Base-by-base conservation (phyloP, 2,329 filamentous ascomycete genomes). In the Seiridium cupressi region DNA sequence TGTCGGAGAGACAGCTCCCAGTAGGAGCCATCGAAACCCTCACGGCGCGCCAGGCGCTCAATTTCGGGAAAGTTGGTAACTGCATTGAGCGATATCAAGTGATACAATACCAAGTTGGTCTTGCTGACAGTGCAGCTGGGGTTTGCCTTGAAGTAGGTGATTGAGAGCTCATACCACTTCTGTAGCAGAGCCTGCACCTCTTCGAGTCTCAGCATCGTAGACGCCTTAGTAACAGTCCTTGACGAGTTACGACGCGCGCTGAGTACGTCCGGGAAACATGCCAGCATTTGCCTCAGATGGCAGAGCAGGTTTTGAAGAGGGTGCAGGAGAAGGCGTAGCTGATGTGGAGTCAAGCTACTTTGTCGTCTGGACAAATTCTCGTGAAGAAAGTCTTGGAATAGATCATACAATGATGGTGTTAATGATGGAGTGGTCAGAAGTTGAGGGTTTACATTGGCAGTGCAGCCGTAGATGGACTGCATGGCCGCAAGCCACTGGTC, bases 71-170 rank as follows among this genome's bases (percentile, higher is more conserved):
- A 89, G 72, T 85, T 86, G 13, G 87, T 88, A 35, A 89, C 82
- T 7, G 85, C 83, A 65, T 90, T 90, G 61, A 92, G 79, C 54
- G 83, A 87, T 69, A 91, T 86, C 47, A 91, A 79, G 66, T 92
- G 89, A 71, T 89, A 91, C 62, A 91, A 81, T 48, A 89, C 82
- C 47, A 91, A 73, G 68, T 88, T 90, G 63, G 85, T 86, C 66
- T 83, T 83, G 68, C 85, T 89, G 63, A 87, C 78, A 13, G 82
- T 74, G 63, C 87, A 89, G 53, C 76, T 73, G 1, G 83, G 80
- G 66, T 87, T 81, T n/a, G 76, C 73, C 68, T 84, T 84, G 66
- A 78, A 74, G 69, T 85, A 81, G 9, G 77, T 73, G 61, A 84
- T 80, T 44, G 84, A 84, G n/a, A 91, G 76, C 61, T 86, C 81